Percentiles rank a stretch among this genome's conserved stretches.
Evolutionary conservation across 768 basidiomycete species (phyloP).

Genomic region (Mycena chlorophos): DNA sequence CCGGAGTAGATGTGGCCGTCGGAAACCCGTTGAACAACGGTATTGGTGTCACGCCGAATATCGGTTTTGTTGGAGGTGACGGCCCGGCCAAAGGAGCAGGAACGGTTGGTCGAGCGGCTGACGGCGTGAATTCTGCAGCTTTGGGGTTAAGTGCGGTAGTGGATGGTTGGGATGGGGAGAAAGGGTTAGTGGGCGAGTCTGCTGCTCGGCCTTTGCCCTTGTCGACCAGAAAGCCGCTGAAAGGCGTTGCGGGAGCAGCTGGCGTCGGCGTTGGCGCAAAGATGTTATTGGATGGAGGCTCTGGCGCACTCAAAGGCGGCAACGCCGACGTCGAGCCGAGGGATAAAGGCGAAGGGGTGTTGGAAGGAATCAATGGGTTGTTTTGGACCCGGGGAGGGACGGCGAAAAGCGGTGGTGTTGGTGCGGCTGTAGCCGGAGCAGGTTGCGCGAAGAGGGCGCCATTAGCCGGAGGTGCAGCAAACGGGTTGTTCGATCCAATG

Average conservation of each 20-base stretch:
- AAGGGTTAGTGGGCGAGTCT: constrained; percentile 2
- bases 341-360: constrained; percentile 25
- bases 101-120: background rate
- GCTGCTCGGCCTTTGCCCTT: constrained; percentile 15
- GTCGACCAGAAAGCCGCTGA: constrained; percentile 6
- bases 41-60: constrained; percentile 21
- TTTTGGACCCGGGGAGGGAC: constrained; percentile 19
- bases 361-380: constrained; percentile 16
- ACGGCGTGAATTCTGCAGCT: constrained; percentile 18
- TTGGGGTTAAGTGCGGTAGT: constrained; percentile 17
- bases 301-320: background rate
- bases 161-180: constrained; percentile 1
- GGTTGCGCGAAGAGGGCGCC: background rate
- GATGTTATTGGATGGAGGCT: constrained; percentile 11
- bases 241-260: constrained; percentile 2
- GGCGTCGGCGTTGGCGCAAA: constrained; percentile 14
- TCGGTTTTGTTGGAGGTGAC: constrained; percentile 11
- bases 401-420: constrained; percentile 17
- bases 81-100: constrained; percentile 5
- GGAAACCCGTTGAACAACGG: constrained; percentile 19
- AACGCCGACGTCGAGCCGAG: constrained; percentile 27
- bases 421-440: constrained; percentile 21
- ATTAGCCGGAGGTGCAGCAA: background rate
- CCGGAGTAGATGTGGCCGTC: constrained; percentile 16
- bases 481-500: background rate